Conservation (phyloP, 768 basidiomycete genomes). For the Cyathus striatus region DNA sequence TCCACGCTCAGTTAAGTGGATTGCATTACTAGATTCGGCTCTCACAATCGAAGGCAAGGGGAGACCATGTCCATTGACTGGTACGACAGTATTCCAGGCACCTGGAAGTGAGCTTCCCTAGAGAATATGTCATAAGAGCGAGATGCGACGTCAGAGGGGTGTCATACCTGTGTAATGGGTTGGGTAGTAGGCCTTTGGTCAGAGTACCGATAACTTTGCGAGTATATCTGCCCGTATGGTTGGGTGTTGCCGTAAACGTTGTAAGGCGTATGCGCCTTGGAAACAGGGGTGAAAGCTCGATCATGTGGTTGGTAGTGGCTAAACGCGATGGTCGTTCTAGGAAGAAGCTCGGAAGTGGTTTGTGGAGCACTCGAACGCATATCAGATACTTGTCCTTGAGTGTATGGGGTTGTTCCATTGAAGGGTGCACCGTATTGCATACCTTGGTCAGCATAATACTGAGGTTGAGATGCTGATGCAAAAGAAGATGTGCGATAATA, state of each 20-base stretch:
- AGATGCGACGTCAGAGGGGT: too few species aligned
- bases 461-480: not conserved
- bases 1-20: too few species aligned
- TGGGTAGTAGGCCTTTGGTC: too few species aligned
- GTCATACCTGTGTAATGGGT: too few species aligned
- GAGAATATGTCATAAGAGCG: too few species aligned
- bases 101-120: too few species aligned
- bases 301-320: slow-evolving; percentile 44
- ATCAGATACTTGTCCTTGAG: not conserved
- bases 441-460: not conserved
- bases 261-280: slow-evolving; percentile 6
- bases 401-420: not conserved
- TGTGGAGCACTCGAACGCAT: not conserved
- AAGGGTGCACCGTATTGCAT: slow-evolving; percentile 1
- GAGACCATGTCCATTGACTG: too few species aligned
- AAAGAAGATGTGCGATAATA: not conserved
- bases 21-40: too few species aligned
- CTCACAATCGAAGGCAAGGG: too few species aligned
- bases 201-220: too few species aligned
- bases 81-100: too few species aligned
- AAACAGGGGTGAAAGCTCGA: slow-evolving; percentile 25
- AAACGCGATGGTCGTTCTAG: slow-evolving; percentile 26
- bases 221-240: too few species aligned
- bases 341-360: not conserved
- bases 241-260: slow-evolving; percentile 2